phyloP scores from a whole-genome alignment of 257 asterid genomes.

The Solanum chaucha region DNA sequence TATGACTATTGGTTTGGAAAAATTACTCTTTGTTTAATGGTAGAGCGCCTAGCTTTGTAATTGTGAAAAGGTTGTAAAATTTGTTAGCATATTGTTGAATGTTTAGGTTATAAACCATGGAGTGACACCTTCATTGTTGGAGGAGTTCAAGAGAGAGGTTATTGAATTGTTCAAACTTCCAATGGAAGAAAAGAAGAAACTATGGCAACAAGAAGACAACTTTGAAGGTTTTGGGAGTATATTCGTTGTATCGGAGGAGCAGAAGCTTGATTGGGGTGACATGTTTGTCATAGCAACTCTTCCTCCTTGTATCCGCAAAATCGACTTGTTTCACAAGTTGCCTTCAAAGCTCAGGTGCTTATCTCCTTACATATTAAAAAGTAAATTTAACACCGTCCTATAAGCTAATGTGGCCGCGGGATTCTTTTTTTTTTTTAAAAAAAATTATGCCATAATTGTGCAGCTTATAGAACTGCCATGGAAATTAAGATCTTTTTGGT shows the following conservation, averaged over 20 bases:
- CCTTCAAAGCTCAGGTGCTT: constrained; percentile 35
- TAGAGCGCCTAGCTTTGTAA: background rate
- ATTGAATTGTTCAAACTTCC: background rate
- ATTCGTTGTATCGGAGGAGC: background rate
- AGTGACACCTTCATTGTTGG: background rate
- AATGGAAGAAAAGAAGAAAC: background rate
- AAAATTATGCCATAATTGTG: too few relatives aligned
- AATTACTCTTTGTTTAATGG: background rate
- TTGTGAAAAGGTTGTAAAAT: background rate
- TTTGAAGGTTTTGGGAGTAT: background rate
- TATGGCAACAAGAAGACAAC: background rate
- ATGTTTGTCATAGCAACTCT: constrained; percentile 37
- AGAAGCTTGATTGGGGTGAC: constrained; percentile 51
- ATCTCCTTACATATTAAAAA: background rate
- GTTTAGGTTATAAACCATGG: constrained; percentile 12
- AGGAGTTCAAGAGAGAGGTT: background rate
- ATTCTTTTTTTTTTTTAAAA: too few relatives aligned
- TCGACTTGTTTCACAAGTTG: constrained; percentile 40
- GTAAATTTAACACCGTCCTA: background rate
- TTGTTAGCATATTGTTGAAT: background rate
- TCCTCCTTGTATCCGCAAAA: constrained; percentile 22
- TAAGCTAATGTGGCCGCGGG: rapidly evolving
- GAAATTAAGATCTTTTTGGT: too few relatives aligned
- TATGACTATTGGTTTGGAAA: background rate
- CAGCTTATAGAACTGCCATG: too few relatives aligned